phyloP scores from a whole-genome alignment of 2,329 filamentous ascomycete species.

The Xylaria sp. region DNA sequence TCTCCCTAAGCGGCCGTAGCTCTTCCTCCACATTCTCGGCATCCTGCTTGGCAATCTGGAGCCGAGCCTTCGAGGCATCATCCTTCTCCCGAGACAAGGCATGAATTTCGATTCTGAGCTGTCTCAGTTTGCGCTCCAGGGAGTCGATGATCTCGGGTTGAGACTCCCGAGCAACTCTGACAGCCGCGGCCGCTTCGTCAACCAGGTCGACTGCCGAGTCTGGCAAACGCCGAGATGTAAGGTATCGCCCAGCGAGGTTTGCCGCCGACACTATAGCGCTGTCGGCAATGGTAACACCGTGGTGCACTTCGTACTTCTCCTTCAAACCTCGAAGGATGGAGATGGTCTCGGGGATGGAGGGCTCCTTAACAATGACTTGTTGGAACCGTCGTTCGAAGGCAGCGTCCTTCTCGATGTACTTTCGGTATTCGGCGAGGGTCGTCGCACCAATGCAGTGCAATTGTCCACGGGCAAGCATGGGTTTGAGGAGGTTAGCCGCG shows the following conservation, averaged over 20 bases:
- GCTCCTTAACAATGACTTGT: slow-evolving; percentile 96
- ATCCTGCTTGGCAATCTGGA: slow-evolving; percentile 83
- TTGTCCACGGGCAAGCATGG: slow-evolving; percentile 95
- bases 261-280: slow-evolving; percentile 89
- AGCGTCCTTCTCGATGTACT: slow-evolving; percentile 98
- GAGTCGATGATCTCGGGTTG: slow-evolving; percentile 96
- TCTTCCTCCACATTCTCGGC: slow-evolving; percentile 95
- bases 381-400: slow-evolving; percentile 99
- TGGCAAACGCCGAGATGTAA: slow-evolving; percentile 86
- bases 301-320: slow-evolving; percentile 97
- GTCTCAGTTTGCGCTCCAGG: slow-evolving; percentile 84
- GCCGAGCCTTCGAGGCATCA: slow-evolving; percentile 82
- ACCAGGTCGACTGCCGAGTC: slow-evolving; percentile 97
- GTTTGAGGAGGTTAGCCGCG: slow-evolving; percentile 94
- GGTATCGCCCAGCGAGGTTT: slow-evolving; percentile 89
- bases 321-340: slow-evolving; percentile 98
- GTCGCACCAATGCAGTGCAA: slow-evolving; percentile 98
- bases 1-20: slow-evolving; percentile 85
- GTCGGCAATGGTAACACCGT: slow-evolving; percentile 95
- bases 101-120: slow-evolving; percentile 96
- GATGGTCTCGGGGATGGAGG: slow-evolving; percentile 83
- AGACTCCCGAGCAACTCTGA: slow-evolving; percentile 91
- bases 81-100: slow-evolving; percentile 93
- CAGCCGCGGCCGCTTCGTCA: slow-evolving; percentile 95
- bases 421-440: slow-evolving; percentile 91